Evolutionary conservation across 768 basidiomycete species (phyloP).

Genomic region (Pleurotus sapidus): DNA sequence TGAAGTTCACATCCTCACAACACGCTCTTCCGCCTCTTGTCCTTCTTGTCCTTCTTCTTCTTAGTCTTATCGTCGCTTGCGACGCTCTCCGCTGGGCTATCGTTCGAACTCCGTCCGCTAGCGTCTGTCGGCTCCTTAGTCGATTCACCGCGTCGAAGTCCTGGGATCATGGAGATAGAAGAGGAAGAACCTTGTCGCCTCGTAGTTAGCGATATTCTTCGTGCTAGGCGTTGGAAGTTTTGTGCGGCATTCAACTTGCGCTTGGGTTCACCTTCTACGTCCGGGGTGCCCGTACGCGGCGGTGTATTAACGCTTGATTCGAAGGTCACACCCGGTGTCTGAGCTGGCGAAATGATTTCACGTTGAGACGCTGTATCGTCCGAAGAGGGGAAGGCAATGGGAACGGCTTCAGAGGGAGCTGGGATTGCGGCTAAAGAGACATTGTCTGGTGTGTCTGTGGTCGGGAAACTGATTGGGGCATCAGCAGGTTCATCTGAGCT

Average conservation of each 20-base stretch:
- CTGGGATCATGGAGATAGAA: slow-evolving; percentile 44
- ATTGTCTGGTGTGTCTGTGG: slow-evolving; percentile 3
- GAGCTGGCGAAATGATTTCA: slow-evolving; percentile 14
- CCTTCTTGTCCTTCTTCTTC: slow-evolving; percentile 55
- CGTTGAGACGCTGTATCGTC: slow-evolving; percentile 19
- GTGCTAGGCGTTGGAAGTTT: slow-evolving; percentile 80
- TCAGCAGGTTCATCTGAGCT: slow-evolving; percentile 5
- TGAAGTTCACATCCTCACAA: slow-evolving; percentile 24
- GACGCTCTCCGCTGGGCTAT: slow-evolving; percentile 57
- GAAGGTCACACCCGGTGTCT: slow-evolving; percentile 61
- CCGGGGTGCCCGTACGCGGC: slow-evolving; percentile 70
- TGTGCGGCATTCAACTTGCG: slow-evolving; percentile 81
- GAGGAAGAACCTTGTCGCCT: slow-evolving; percentile 53
- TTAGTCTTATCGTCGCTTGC: slow-evolving; percentile 47
- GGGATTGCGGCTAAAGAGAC: neutral
- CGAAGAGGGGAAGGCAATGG: slow-evolving; percentile 32
- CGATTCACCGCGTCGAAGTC: slow-evolving; percentile 51
- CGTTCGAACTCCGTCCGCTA: slow-evolving; percentile 40
- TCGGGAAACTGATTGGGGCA: slow-evolving; percentile 12
- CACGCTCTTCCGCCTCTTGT: slow-evolving; percentile 65
- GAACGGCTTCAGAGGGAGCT: slow-evolving; percentile 4
- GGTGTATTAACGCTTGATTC: slow-evolving; percentile 54
- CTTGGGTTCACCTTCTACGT: slow-evolving; percentile 72
- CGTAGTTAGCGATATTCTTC: slow-evolving; percentile 66
- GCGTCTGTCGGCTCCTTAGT: slow-evolving; percentile 43